Evolutionary conservation across 2,329 filamentous ascomycete genomes (phyloP).

Genomic region (Paramyrothecium roridum): DNA sequence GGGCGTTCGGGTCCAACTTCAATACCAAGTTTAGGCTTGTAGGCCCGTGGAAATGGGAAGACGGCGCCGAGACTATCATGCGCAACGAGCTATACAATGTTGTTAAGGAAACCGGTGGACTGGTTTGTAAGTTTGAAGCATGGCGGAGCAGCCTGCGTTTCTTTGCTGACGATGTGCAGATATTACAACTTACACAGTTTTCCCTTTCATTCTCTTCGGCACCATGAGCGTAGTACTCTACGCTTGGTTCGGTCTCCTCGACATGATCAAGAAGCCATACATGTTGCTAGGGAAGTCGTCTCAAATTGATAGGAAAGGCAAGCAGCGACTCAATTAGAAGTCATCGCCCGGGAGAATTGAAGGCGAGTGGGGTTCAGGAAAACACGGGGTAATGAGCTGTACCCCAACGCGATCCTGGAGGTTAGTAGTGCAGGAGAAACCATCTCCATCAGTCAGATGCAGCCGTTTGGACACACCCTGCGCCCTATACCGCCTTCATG

Average conservation of each 20-base stretch:
- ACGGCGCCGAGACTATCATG: conserved; percentile 33
- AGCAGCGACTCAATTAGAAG: no score
- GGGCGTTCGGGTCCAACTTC: conserved; percentile 47
- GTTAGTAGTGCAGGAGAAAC: no score
- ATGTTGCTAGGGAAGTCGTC: no score
- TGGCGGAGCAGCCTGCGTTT: background rate
- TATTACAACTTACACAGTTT: background rate
- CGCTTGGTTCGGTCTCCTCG: background rate
- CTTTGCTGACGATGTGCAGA: background rate
- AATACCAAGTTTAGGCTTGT: conserved; percentile 45
- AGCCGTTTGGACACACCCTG: no score
- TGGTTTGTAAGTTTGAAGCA: conserved; percentile 28
- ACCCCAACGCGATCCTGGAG: no score
- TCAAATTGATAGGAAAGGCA: no score
- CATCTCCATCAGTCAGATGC: no score
- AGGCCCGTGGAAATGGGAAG: conserved; percentile 39
- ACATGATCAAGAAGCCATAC: background rate
- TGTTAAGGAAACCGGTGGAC: conserved; percentile 30
- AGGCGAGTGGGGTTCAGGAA: no score
- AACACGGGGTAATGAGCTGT: no score
- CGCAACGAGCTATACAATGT: conserved; percentile 36
- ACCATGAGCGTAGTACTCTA: background rate
- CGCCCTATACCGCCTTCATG: no score
- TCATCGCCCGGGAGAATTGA: no score
- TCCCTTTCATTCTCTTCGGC: background rate